Base-by-base conservation (phyloP, 192 early-diverging fungal species). In the Backusella tuberculispora region DNA sequence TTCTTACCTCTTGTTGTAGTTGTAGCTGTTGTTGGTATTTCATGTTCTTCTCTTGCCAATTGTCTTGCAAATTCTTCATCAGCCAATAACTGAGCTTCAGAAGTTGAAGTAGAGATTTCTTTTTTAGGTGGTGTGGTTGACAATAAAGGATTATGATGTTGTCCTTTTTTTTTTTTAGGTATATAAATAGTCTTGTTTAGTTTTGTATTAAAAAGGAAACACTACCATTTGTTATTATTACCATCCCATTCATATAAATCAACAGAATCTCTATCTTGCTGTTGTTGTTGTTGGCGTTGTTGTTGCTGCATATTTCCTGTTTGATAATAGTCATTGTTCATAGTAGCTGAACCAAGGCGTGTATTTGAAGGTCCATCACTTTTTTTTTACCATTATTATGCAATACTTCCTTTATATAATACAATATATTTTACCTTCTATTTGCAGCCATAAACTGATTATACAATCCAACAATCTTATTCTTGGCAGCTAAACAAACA, bases 31-130 rank as follows among this genome's bases (percentile, higher is more conserved):
- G 6, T 29, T 13, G 12, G 13, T 14, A 24, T 14, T 7, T 63
- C 63, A 12, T 67, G 48, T 24, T 72, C 76, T 67, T 72, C 69
- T 67, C 40, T 44, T 10, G 86, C 86, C 67, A 88, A 60, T n/a
- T 75, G 79, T 44, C 85, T 81, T 48, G 86, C 86, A 73, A 83
- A 80, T 69, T 88, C 86, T 48, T 88, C 86, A 47, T 88, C 86
- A 14, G 79, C 74, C 24, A 71, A 64, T 48, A 88, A 41, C 56
- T 88, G 86, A 4, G 85, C 83, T 43, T 75, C 70, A 38, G 80
- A 69, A 34, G 82, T 85, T 83, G 53, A 60, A 60, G 53, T 60
- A 26, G 5, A 10, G 9, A 14, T 5, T 4, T 26, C 53, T 24
- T 60, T 60, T 10, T 60, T 19, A 50, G n/a, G 21, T 60, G 53